Percentiles rank a stretch among this genome's conserved stretches.
phyloP scores from a whole-genome alignment of 164 flowering plant species.

The Vitis rupestris region DNA sequence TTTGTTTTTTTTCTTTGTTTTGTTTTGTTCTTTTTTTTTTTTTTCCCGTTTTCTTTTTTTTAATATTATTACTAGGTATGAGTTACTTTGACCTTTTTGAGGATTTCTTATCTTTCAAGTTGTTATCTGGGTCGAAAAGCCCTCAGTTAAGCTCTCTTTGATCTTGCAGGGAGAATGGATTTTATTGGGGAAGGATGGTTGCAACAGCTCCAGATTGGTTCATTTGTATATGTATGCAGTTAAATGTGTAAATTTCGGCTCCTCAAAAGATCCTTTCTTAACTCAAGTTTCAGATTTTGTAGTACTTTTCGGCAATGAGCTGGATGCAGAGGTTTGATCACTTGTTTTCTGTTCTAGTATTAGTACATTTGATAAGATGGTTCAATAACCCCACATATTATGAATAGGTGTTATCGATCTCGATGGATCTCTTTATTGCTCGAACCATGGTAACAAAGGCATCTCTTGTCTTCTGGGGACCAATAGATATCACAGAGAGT shows the following conservation, averaged over 20 bases:
- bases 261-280: conserved; percentile 71
- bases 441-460: conserved; percentile 89
- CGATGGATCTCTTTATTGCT: conserved; percentile 98
- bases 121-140: neutral
- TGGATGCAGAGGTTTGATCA: conserved; percentile 92
- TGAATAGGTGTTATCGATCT: conserved; percentile 92
- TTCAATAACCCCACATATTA: conserved; percentile 10
- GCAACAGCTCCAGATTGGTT: conserved; percentile 42
- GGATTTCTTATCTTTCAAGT: neutral
- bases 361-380: no score
- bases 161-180: conserved; percentile 94
- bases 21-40: no score
- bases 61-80: no score
- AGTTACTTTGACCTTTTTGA: neutral
- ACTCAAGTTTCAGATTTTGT: conserved; percentile 93
- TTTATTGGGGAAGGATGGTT: conserved; percentile 60
- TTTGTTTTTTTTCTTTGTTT: no score
- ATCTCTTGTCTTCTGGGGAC: conserved; percentile 72
- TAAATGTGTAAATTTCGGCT: conserved; percentile 64
- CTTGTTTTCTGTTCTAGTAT: neutral
- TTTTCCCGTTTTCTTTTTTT: no score
- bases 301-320: conserved; percentile 85
- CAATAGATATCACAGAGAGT: conserved; percentile 57
- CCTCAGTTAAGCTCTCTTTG: conserved; percentile 9
- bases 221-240: conserved; percentile 76